Conservation (phyloP, 2,329 filamentous ascomycete species). For the Cephalotrichum gorgonifer region DNA sequence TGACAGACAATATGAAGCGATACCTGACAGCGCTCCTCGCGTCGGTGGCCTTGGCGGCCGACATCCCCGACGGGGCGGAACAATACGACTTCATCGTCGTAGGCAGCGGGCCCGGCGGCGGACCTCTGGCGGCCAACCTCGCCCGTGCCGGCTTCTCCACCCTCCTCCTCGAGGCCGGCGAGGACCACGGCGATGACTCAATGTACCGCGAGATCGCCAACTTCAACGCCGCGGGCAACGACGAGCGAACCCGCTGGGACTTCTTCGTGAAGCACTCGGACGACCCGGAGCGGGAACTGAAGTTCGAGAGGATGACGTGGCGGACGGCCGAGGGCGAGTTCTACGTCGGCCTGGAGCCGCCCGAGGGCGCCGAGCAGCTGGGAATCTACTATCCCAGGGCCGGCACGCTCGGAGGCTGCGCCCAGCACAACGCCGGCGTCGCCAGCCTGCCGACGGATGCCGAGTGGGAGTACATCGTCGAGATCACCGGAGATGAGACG, state of each 20-base stretch:
- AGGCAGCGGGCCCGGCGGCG: slow-evolving; percentile 51
- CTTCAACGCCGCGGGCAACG: slow-evolving; percentile 38
- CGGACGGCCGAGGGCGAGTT: slow-evolving; percentile 12
- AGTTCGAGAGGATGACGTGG: slow-evolving; percentile 12
- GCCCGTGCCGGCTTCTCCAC: slow-evolving; percentile 49
- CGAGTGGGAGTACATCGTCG: slow-evolving; percentile 25
- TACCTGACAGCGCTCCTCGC: slow-evolving; percentile 1
- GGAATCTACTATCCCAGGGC: slow-evolving; percentile 27
- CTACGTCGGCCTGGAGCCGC: slow-evolving; percentile 6
- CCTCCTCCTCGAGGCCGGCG: slow-evolving; percentile 51
- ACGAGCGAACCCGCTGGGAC: slow-evolving; percentile 41
- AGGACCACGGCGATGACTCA: slow-evolving; percentile 38
- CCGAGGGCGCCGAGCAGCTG: slow-evolving; percentile 22
- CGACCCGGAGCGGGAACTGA: slow-evolving; percentile 35
- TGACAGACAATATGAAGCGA: not conserved
- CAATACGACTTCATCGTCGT: slow-evolving; percentile 49
- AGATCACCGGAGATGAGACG: slow-evolving; percentile 28
- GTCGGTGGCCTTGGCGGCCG: not conserved
- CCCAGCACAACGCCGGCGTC: slow-evolving; percentile 20
- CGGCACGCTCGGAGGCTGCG: slow-evolving; percentile 24
- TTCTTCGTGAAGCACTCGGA: slow-evolving; percentile 49
- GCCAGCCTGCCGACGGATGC: slow-evolving; percentile 18
- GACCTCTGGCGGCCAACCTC: slow-evolving; percentile 46
- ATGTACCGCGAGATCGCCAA: slow-evolving; percentile 35
- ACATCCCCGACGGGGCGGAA: not conserved